phyloP scores from a whole-genome alignment of 257 asterid species.

The Solanum sitiens region DNA sequence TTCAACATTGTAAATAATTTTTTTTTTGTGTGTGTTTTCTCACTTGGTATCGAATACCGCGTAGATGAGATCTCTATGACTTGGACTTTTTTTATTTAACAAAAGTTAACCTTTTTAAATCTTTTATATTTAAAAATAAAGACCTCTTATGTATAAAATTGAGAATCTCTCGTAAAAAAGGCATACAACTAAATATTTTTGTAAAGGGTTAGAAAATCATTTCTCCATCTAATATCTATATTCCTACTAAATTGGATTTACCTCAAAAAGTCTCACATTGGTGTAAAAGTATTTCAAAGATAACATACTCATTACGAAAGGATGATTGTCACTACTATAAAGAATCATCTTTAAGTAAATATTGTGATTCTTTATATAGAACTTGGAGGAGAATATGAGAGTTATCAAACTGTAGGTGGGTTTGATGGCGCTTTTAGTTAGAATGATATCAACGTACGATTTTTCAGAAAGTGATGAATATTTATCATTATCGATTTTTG shows the following conservation, averaged over 20 bases:
- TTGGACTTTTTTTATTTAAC: not conserved
- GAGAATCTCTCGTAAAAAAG: too few relatives aligned
- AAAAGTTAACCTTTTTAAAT: not conserved
- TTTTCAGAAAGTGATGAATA: too few relatives aligned
- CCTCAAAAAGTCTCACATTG: not conserved
- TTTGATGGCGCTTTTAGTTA: not conserved
- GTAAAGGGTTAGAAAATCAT: too few relatives aligned
- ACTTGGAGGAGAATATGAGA: not conserved
- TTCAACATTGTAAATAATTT: not conserved
- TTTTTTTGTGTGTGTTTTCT: not conserved
- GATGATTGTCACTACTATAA: not conserved
- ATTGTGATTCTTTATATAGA: not conserved
- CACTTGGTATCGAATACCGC: not conserved
- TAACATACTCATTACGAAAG: not conserved
- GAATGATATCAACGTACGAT: not conserved
- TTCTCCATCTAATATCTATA: not conserved
- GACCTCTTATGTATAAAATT: too few relatives aligned
- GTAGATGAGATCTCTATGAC: not conserved
- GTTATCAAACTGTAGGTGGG: constrained; percentile 6
- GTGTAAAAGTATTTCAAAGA: not conserved
- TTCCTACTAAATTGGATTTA: not conserved
- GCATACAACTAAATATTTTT: too few relatives aligned
- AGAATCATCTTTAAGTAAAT: too few relatives aligned
- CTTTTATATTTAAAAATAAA: too few relatives aligned
- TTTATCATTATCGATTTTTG: too few relatives aligned